Evolutionary conservation across 129 eudicot genomes (phyloP).

Genomic region (Flaveria robusta): DNA sequence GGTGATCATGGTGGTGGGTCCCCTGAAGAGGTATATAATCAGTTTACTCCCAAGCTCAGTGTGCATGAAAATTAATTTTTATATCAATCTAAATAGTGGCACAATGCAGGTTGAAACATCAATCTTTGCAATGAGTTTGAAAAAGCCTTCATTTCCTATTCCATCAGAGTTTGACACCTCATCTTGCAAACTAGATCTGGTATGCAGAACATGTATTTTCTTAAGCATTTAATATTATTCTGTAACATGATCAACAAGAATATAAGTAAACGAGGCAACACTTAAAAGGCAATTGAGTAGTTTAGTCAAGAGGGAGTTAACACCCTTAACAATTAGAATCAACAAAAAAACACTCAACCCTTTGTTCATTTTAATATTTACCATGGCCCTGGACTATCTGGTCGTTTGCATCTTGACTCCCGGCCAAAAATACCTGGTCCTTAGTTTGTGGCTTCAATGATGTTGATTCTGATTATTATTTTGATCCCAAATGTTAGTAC

Average conservation of each 20-base stretch:
- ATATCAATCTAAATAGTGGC: slow-evolving; percentile 22
- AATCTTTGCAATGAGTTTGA: slow-evolving; percentile 81
- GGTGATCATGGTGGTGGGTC: slow-evolving; percentile 99
- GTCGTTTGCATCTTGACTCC: background rate
- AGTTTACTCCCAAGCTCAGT: slow-evolving; percentile 11
- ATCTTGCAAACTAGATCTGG: slow-evolving; percentile 76
- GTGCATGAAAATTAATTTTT: background rate
- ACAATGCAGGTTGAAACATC: slow-evolving; percentile 89
- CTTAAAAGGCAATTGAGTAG: background rate
- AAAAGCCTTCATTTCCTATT: slow-evolving; percentile 48
- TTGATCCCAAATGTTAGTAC: background rate
- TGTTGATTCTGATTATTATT: no score
- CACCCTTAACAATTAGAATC: background rate
- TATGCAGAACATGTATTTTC: slow-evolving; percentile 25
- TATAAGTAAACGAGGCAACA: background rate
- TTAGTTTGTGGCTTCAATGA: background rate
- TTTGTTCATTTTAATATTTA: background rate
- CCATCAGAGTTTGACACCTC: slow-evolving; percentile 55
- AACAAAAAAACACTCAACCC: background rate
- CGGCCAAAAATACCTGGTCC: background rate
- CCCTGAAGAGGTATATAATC: slow-evolving; percentile 79
- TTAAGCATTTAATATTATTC: background rate
- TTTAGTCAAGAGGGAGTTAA: background rate
- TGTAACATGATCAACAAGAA: background rate
- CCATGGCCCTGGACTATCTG: background rate